A percentile compares a stretch with the other conserved stretches of the same genome.
Conservation (phyloP, 1,139 yeast genomes). For the Debaryomyces sp. region DNA sequence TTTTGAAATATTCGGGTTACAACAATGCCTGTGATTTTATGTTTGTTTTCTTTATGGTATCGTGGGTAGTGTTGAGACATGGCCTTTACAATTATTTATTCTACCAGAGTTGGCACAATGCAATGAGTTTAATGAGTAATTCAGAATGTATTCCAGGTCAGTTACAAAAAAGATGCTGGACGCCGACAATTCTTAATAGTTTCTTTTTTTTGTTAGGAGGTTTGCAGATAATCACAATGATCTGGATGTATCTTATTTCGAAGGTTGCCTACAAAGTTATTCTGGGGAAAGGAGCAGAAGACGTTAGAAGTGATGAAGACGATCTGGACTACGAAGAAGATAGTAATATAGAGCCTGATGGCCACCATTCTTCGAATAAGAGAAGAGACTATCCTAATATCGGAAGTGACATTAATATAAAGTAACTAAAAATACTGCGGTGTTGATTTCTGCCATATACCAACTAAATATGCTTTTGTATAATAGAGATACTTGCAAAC, state of each 20-base stretch:
- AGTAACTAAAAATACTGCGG: not conserved
- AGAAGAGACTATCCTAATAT: not conserved
- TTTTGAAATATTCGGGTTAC: slow-evolving; percentile 73
- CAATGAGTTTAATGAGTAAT: slow-evolving; percentile 39
- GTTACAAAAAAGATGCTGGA: slow-evolving; percentile 55
- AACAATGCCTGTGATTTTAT: slow-evolving; percentile 62
- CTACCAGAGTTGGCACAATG: slow-evolving; percentile 49
- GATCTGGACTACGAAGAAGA: slow-evolving; percentile 35
- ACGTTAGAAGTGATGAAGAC: slow-evolving; percentile 73
- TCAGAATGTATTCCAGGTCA: slow-evolving; percentile 38
- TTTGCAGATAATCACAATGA: slow-evolving; percentile 63
- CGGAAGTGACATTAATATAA: not conserved
- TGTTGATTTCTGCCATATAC: not conserved
- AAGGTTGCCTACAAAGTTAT: slow-evolving; percentile 72
- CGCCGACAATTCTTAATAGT: slow-evolving; percentile 48
- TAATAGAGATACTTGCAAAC: slow-evolving; percentile 1
- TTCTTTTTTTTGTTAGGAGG: slow-evolving; percentile 64
- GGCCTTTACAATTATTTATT: slow-evolving; percentile 70
- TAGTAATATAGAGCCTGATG: slow-evolving; percentile 8
- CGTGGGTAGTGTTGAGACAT: slow-evolving; percentile 78
- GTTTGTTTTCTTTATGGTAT: slow-evolving; percentile 66
- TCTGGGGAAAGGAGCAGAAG: slow-evolving; percentile 76
- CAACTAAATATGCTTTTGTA: not conserved
- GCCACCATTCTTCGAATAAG: not conserved
- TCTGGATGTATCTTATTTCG: slow-evolving; percentile 77